A percentile compares a stretch with the other conserved stretches of the same genome.
Conservation (phyloP, 2,329 filamentous ascomycete species). For the Trichoderma asperellum region DNA sequence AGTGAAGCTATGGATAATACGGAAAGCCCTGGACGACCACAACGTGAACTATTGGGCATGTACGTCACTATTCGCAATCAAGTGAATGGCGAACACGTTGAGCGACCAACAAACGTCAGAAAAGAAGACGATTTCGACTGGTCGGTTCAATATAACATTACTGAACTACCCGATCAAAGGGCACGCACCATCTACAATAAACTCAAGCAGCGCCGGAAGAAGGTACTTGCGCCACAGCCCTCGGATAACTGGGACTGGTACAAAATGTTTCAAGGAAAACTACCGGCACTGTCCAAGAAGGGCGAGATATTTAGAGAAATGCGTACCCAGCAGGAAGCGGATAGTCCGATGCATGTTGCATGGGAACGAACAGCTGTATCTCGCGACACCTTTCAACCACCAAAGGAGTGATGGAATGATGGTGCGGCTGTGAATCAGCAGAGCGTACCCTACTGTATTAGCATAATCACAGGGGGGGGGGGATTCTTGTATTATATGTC, state of each 20-base stretch:
- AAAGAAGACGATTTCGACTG: conserved; percentile 53
- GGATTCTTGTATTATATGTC: not conserved
- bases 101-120: conserved; percentile 58
- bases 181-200: conserved; percentile 59
- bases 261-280: conserved; percentile 48
- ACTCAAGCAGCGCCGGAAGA: conserved; percentile 60
- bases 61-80: conserved; percentile 73
- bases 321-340: conserved; percentile 57
- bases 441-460: not conserved
- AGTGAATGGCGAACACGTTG: conserved; percentile 67
- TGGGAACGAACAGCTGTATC: conserved; percentile 45
- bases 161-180: conserved; percentile 57
- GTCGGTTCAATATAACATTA: conserved; percentile 77
- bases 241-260: conserved; percentile 52
- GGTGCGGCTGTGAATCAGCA: not conserved
- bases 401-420: not conserved
- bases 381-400: not conserved
- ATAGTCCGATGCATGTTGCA: conserved; percentile 52
- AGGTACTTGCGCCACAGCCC: conserved; percentile 48
- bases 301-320: conserved; percentile 63
- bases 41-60: conserved; percentile 64
- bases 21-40: not conserved
- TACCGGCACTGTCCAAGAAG: conserved; percentile 49
- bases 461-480: not conserved
- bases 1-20: conserved; percentile 20